A percentile compares a stretch with the other conserved stretches of the same genome.
Conservation (phyloP, 2,329 filamentous ascomycete genomes). For the Pestalotiopsis sp. region DNA sequence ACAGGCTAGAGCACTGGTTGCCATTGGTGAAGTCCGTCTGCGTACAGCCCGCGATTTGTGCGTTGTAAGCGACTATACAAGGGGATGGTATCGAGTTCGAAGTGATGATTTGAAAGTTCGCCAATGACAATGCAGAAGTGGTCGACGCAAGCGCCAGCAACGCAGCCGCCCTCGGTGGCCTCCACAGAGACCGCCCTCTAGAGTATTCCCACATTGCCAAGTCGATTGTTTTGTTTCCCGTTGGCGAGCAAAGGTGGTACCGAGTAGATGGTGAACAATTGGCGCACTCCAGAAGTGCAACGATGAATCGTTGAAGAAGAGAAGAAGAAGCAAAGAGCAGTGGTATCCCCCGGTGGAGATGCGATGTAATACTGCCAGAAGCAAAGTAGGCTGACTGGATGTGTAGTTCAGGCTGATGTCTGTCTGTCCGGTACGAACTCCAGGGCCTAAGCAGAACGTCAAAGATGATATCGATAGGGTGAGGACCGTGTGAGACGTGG, state of each 20-base stretch:
- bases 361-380: not conserved
- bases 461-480: not conserved
- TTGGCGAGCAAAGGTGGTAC: not conserved
- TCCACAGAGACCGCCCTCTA: not conserved
- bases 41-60: slow-evolving; percentile 11
- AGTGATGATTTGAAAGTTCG: slow-evolving; percentile 15
- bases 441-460: not conserved
- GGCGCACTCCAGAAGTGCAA: not conserved
- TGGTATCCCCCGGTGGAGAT: not conserved
- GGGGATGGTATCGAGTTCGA: slow-evolving; percentile 13
- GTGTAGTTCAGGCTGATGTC: not conserved
- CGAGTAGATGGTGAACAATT: not conserved
- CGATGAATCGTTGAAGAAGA: not conserved
- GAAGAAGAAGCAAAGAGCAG: not conserved
- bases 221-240: not conserved
- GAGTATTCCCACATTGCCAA: not conserved
- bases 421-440: slow-evolving; percentile 1
- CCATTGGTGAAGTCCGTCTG: slow-evolving; percentile 13
- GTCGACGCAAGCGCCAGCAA: slow-evolving; percentile 11
- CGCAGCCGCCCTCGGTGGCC: slow-evolving; percentile 1
- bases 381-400: not conserved
- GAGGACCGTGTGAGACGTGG: slow-evolving; percentile 8
- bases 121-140: slow-evolving; percentile 14
- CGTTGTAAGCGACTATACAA: slow-evolving; percentile 15
- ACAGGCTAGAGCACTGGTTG: slow-evolving; percentile 12